Conservation (phyloP, 805 yeast species). For the Zygosaccharomyces kombuchaensis region DNA sequence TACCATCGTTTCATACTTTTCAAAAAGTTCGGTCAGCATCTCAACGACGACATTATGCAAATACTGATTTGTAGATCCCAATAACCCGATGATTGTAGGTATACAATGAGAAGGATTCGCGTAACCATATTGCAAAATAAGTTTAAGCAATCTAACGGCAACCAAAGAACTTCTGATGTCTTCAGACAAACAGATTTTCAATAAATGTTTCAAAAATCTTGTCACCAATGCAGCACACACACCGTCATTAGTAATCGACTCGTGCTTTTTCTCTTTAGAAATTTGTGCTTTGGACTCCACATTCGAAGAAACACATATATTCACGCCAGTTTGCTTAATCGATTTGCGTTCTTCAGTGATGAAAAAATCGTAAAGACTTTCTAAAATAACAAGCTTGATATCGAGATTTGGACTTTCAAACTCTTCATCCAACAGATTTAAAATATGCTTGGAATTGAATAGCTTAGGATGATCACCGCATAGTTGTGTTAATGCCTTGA, state of each 20-base stretch:
- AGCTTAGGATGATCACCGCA: slow-evolving; percentile 62
- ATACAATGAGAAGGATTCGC: slow-evolving; percentile 70
- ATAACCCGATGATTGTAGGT: slow-evolving; percentile 66
- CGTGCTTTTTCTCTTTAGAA: slow-evolving; percentile 37
- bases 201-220: slow-evolving; percentile 48
- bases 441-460: slow-evolving; percentile 54
- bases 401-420: slow-evolving; percentile 39
- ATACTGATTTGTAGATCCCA: slow-evolving; percentile 44
- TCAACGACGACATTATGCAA: slow-evolving; percentile 47
- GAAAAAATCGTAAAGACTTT: slow-evolving; percentile 56
- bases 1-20: slow-evolving; percentile 66
- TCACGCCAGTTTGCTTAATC: slow-evolving; percentile 39
- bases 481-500: slow-evolving; percentile 53
- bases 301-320: slow-evolving; percentile 35
- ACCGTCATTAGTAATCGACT: slow-evolving; percentile 52
- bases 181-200: slow-evolving; percentile 46
- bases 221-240: slow-evolving; percentile 71
- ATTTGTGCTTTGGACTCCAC: slow-evolving; percentile 37
- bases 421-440: slow-evolving; percentile 49
- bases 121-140: slow-evolving; percentile 60
- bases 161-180: slow-evolving; percentile 44
- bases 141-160: slow-evolving; percentile 52
- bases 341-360: slow-evolving; percentile 50
- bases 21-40: slow-evolving; percentile 53
- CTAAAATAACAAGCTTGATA: slow-evolving; percentile 49